Evolutionary conservation across 371 early-diverging fungal genomes (phyloP).

Genomic region (Saksenaea oblongispora): DNA sequence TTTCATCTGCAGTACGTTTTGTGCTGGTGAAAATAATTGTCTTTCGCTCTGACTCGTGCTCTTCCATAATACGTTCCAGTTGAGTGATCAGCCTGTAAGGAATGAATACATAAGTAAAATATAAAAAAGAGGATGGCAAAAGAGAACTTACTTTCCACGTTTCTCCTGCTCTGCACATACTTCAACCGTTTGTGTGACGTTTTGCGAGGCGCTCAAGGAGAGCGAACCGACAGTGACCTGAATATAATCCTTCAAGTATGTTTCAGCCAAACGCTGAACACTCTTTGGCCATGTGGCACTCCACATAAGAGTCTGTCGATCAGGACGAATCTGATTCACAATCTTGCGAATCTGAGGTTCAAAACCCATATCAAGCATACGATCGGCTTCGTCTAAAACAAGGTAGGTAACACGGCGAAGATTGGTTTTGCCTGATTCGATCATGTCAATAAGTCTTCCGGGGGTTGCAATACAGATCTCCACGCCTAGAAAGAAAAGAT

Average conservation of each 20-base stretch:
- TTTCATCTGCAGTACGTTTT: slow-evolving; percentile 97
- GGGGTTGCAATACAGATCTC: slow-evolving; percentile 99
- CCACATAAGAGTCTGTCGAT: slow-evolving; percentile 99
- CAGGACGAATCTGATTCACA: slow-evolving; percentile 97
- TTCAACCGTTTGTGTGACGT: slow-evolving; percentile 92
- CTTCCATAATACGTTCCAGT: slow-evolving; percentile 76
- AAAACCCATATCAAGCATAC: slow-evolving; percentile 99
- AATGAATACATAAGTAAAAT: slow-evolving; percentile 4
- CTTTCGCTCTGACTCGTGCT: slow-evolving; percentile 72
- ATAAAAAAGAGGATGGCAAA: background rate
- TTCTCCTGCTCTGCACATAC: slow-evolving; percentile 91
- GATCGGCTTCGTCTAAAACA: slow-evolving; percentile 98
- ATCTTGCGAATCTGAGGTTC: slow-evolving; percentile 99
- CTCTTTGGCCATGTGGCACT: slow-evolving; percentile 99
- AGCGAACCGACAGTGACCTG: slow-evolving; percentile 99
- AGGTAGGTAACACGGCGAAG: slow-evolving; percentile 96
- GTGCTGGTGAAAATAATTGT: slow-evolving; percentile 98
- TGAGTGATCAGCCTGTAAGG: slow-evolving; percentile 61
- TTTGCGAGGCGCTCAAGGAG: slow-evolving; percentile 92
- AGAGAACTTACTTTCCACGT: slow-evolving; percentile 62
- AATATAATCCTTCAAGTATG: slow-evolving; percentile 95
- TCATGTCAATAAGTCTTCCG: slow-evolving; percentile 98
- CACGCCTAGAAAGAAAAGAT: slow-evolving; percentile 52
- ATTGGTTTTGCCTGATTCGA: slow-evolving; percentile 86
- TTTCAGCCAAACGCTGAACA: slow-evolving; percentile 91